Evolutionary conservation across 2,329 filamentous ascomycete species (phyloP).

Genomic region (Hymenoscyphus fraxineus): DNA sequence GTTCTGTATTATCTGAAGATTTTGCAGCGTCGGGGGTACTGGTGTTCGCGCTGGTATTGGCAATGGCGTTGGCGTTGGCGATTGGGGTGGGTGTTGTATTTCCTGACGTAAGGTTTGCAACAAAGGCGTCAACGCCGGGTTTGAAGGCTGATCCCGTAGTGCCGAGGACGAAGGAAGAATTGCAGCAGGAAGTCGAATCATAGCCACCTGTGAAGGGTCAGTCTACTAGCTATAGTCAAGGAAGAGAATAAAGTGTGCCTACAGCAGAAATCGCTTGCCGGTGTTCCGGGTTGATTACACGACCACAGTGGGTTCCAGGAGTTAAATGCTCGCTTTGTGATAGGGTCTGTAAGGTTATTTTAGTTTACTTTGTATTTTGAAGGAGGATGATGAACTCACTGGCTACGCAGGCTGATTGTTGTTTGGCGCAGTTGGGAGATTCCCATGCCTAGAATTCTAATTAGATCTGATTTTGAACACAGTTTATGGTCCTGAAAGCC

Average conservation of each 20-base stretch:
- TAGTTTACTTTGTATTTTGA: neutral
- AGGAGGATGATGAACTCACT: conserved; percentile 10
- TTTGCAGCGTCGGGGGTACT: neutral
- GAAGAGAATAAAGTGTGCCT: neutral
- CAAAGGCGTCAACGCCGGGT: conserved; percentile 15
- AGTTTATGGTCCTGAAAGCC: neutral
- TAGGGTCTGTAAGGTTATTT: conserved; percentile 15
- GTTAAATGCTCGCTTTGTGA: conserved; percentile 7
- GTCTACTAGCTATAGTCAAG: neutral
- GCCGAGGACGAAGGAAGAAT: conserved; percentile 12
- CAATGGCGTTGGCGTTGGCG: neutral
- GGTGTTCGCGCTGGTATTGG: conserved; percentile 5
- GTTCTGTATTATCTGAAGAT: neutral
- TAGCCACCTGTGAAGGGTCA: conserved; percentile 3
- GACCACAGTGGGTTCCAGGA: conserved; percentile 14
- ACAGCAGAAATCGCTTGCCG: conserved; percentile 16
- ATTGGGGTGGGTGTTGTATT: conserved; percentile 8
- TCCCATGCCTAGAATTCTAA: conserved; percentile 9
- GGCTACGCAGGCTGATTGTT: conserved; percentile 15
- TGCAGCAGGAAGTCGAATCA: conserved; percentile 15
- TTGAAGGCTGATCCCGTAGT: conserved; percentile 17
- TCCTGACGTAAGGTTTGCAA: neutral
- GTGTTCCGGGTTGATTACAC: conserved; percentile 12
- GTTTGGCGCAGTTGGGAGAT: conserved; percentile 18
- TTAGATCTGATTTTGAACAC: neutral